Base-by-base conservation (phyloP, 2,329 filamentous ascomycete species). In the Penicillium sp. region DNA sequence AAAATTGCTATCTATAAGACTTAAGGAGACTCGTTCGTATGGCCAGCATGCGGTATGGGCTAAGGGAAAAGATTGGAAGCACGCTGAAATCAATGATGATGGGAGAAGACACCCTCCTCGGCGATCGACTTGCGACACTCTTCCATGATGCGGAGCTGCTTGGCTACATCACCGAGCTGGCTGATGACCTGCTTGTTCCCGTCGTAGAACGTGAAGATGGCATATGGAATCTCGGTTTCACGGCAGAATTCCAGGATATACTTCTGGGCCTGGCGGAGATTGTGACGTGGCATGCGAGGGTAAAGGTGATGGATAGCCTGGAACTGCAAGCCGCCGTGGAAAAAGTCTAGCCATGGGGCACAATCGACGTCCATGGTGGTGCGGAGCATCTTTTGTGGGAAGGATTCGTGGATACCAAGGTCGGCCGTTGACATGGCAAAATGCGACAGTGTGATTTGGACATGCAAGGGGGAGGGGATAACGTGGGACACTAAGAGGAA, bases 291-390 rank as follows among this genome's bases (percentile, higher is more conserved):
- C 55, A 96, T 85, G 9, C 91, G 83, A 1, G 91, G 91, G 67
- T 87, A 96, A 18, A 96, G 76, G 68, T 96, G 91, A 67, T 96
- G 91, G 45, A 96, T 87, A 7, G 87, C 90, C 71, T 96, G 91
- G 72, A 96, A 96, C 70, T 96, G 91, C 55, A 96, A 76, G 3
- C 91, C 91, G 18, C 91, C 91, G 62, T 96, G 91, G 71, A 96
- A 83, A 68, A 91, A 96, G 68, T 96, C 91, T 10, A 96, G 79
- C 91, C 91, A 96, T 10, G 82, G 79, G 0, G 91, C 90, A 66
- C 91, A 96, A 68, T 94, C 90, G 18, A 96, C 86, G 58, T 96
- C 91, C 91, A 96, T 96, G 10, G 91, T 96, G 1, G 91, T 96
- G 60, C 92, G 86, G 39, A 96, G 80, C 87, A 95, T 94, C 70